These are phyloP conservation scores for Byssoonygena ceratinophila DNA, from an alignment of 2,329 filamentous ascomycete genomes.

Conservation along the genomic window DNA sequence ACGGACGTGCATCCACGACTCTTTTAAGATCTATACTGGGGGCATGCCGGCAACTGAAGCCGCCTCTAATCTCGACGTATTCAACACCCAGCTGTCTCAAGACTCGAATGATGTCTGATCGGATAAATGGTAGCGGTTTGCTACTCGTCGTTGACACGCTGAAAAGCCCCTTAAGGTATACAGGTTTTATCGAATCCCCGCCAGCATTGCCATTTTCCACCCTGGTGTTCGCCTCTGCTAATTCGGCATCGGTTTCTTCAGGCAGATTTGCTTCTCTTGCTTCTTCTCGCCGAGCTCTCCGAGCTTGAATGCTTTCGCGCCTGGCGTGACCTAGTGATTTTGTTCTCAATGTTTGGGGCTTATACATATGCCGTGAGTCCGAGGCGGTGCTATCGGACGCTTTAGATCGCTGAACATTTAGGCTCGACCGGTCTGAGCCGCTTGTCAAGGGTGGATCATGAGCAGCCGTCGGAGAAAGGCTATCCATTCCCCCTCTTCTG, in stretches of 20 bases:
- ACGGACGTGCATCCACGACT: slow-evolving; percentile 51
- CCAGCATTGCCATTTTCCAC: slow-evolving; percentile 44
- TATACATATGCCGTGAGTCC: slow-evolving; percentile 46
- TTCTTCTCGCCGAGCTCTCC: slow-evolving; percentile 63
- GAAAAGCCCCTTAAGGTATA: slow-evolving; percentile 91
- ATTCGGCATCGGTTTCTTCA: slow-evolving; percentile 80
- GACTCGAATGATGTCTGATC: slow-evolving; percentile 81
- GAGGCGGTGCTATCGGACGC: slow-evolving; percentile 43
- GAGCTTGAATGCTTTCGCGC: slow-evolving; percentile 82
- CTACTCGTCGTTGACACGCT: slow-evolving; percentile 94
- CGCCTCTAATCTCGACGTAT: slow-evolving; percentile 82
- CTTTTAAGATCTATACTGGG: slow-evolving; percentile 82
- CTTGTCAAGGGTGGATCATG: slow-evolving; percentile 64
- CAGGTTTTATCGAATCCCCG: slow-evolving; percentile 73
- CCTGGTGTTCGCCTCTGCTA: slow-evolving; percentile 46
- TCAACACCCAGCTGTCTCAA: slow-evolving; percentile 81
- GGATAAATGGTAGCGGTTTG: slow-evolving; percentile 75
- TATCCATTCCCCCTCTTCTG: slow-evolving; percentile 46
- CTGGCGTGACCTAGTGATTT: slow-evolving; percentile 84
- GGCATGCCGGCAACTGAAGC: slow-evolving; percentile 77
- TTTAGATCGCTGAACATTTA: slow-evolving; percentile 35
- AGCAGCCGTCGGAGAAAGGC: slow-evolving; percentile 40
- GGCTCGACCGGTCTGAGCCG: slow-evolving; percentile 64
- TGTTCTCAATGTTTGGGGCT: slow-evolving; percentile 58
- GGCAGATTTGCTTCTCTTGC: slow-evolving; percentile 66